Percentiles rank a stretch among this genome's conserved stretches.
These are phyloP conservation scores for Lanmaoa rubissima DNA, from an alignment of 768 basidiomycete species.

Conservation along the genomic window DNA sequence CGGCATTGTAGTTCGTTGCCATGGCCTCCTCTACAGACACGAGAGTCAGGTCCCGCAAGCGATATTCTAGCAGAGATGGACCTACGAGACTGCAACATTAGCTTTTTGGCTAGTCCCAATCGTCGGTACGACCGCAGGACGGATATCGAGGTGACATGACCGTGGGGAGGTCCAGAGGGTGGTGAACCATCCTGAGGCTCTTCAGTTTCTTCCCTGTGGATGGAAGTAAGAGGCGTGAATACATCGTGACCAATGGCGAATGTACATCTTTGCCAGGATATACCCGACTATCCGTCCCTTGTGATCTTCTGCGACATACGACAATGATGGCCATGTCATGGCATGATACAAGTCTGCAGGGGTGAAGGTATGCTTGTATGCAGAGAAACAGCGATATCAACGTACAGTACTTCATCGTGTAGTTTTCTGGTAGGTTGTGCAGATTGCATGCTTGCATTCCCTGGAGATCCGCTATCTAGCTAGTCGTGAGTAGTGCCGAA, in stretches of 20 bases:
- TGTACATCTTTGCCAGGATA: constrained; percentile 93
- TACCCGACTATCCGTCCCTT: constrained; percentile 92
- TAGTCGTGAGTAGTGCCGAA: constrained; percentile 15
- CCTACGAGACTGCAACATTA: constrained; percentile 93
- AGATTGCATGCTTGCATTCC: constrained; percentile 95
- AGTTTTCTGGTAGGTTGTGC: constrained; percentile 92
- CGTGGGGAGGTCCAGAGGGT: constrained; percentile 61
- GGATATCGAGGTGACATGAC: constrained; percentile 96
- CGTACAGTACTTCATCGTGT: constrained; percentile 77
- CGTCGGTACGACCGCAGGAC: constrained; percentile 87
- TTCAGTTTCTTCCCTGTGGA: constrained; percentile 53
- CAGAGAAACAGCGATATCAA: constrained; percentile 2
- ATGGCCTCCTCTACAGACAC: constrained; percentile 77
- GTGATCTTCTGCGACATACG: constrained; percentile 88
- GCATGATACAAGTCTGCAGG: constrained; percentile 80
- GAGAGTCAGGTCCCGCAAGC: background rate
- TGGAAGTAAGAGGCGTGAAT: constrained; percentile 26
- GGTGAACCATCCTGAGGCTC: constrained; percentile 45
- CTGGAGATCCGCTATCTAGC: constrained; percentile 79
- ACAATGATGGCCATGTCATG: constrained; percentile 91
- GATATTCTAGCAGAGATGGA: constrained; percentile 6
- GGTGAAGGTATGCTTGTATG: background rate
- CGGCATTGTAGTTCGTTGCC: constrained; percentile 80
- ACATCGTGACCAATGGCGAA: constrained; percentile 3
- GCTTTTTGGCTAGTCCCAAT: constrained; percentile 89